phyloP scores from a whole-genome alignment of 257 asterid genomes.

The Solanum appendiculatum region DNA sequence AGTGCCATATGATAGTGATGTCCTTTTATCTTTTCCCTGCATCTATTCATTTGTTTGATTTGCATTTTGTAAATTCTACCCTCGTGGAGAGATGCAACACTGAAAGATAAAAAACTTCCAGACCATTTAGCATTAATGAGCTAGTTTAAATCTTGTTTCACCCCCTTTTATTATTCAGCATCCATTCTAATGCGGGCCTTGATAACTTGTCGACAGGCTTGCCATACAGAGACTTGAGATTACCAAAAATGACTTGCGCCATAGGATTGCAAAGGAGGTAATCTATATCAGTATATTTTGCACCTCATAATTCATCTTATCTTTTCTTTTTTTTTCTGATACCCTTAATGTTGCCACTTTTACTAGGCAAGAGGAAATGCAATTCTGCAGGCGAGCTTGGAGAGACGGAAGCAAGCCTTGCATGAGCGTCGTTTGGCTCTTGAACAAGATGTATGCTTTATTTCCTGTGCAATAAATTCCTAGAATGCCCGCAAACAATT shows the following conservation, averaged over 20 bases:
- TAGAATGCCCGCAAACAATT: background rate
- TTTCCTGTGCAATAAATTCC: background rate
- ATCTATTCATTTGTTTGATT: background rate
- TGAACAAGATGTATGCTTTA: conserved; percentile 77
- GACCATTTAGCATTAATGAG: background rate
- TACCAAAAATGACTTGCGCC: conserved; percentile 83
- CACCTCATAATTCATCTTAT: background rate
- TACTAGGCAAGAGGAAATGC: conserved; percentile 88
- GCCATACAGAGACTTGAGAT: conserved; percentile 90
- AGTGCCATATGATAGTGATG: background rate
- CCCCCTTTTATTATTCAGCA: background rate
- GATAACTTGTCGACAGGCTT: conserved; percentile 38
- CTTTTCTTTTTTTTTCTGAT: background rate
- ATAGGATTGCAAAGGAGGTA: conserved; percentile 94
- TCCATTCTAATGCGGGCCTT: conserved; percentile 8
- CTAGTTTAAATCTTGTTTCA: background rate
- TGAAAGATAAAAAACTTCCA: background rate
- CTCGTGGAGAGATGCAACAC: background rate
- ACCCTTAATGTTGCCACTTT: background rate
- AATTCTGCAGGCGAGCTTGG: conserved; percentile 91
- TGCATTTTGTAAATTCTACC: background rate
- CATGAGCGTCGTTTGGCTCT: conserved; percentile 90
- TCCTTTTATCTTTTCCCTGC: background rate
- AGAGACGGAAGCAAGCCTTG: conserved; percentile 92
- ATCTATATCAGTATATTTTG: conserved; percentile 1